Evolutionary conservation across 176 grass and related monocot genomes (phyloP), one percentile per base, ranked within the genome.

Genomic region (Raddia distichophylla): DNA sequence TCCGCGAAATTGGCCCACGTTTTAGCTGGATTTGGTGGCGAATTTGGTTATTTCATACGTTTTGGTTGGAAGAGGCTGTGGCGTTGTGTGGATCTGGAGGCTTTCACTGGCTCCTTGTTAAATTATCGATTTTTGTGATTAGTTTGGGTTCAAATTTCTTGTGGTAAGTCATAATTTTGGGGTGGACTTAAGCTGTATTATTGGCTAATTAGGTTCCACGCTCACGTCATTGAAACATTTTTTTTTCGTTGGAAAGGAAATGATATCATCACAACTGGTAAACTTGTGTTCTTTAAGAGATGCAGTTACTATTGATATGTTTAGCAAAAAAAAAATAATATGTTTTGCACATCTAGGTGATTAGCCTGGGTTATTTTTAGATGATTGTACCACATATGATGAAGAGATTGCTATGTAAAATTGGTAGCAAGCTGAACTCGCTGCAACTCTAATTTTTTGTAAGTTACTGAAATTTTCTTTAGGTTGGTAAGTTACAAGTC

Each of bases 41-140:
- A 54, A 66, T 66, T 66, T 14, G 7, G 52, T 81, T 47, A 66
- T 66, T 67, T 14, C 4, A 60, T 81, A 5, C 12, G 10, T 66
- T 76, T 40, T 10, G 6, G 33, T 42, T 73, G 32, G 58, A 53
- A 73, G 33, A 52, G 27, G 15, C 1, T 46, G 8, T 58, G 40
- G 5, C 77, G 42, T 58, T 71, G 33, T 58, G 7, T 71, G 64
- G 49, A 89, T 81, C 55, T 75, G 17, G 58, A n/a, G 7, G 4
- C 50, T 18, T 83, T 60, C 13, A 6, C 37, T 64, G 69, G 8
- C 50, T 52, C n/a, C 45, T 51, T 51, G 8, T n/a, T 63, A 78
- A 11, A 64, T 51, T 51, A 27, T n/a, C 32, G 13, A 53, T 40
- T 4, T 33, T 3, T 62, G 9, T 4, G 12, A 42, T 40, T 63